phyloP scores from a whole-genome alignment of 306 rosid genomes.

The Adenanthera pavonina region DNA sequence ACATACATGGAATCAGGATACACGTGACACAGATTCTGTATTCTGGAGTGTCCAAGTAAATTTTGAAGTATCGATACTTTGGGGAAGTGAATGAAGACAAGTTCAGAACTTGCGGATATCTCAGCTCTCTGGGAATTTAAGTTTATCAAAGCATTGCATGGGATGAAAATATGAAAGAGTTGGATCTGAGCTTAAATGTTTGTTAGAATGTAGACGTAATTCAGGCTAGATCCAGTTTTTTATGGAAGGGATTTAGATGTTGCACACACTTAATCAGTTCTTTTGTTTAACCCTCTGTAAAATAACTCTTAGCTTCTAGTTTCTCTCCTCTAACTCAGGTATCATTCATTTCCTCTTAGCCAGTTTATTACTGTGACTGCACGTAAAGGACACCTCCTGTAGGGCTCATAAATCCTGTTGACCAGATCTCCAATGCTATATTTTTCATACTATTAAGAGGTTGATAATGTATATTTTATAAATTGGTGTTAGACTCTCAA shows the following conservation, averaged over 20 bases:
- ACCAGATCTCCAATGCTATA: background rate
- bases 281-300: background rate
- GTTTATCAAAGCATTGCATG: background rate
- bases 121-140: background rate
- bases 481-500: background rate
- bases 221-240: background rate
- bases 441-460: background rate
- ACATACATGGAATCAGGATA: background rate
- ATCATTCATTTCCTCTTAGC: background rate
- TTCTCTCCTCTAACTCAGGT: background rate
- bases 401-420: background rate
- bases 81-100: background rate
- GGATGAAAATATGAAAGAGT: background rate
- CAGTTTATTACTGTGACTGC: background rate
- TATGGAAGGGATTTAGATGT: background rate
- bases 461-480: background rate
- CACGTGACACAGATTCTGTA: background rate
- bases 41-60: background rate
- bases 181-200: background rate
- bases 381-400: background rate
- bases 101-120: background rate
- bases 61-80: background rate
- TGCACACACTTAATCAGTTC: background rate
- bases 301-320: background rate
- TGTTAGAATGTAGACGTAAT: background rate